Conservation (phyloP, 2,329 filamentous ascomycete genomes). For the Rhinocladiella mackenziei region DNA sequence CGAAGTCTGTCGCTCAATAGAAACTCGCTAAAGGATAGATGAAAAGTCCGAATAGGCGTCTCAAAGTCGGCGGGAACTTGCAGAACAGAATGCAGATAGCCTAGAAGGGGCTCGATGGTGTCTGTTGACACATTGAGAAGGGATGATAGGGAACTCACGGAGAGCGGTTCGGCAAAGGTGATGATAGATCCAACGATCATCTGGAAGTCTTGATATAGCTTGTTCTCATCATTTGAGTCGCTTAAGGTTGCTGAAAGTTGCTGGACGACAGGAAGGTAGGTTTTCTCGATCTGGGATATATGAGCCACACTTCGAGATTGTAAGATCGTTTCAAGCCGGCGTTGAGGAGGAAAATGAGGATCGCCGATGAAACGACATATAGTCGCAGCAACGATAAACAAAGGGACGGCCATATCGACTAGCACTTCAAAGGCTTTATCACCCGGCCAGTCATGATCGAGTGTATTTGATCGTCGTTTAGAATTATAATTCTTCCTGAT, state of each 20-base stretch:
- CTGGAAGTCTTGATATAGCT: background rate
- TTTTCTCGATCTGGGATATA: too few species aligned
- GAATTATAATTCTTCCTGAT: too few species aligned
- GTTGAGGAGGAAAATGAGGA: too few species aligned
- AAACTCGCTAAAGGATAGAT: background rate
- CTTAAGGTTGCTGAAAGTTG: background rate
- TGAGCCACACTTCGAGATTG: too few species aligned
- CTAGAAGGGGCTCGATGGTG: background rate
- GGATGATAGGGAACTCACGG: background rate
- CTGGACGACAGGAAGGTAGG: too few species aligned
- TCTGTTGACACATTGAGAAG: background rate
- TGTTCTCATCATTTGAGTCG: background rate
- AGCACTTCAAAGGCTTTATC: background rate
- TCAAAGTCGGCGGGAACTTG: background rate
- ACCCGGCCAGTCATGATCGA: too few species aligned
- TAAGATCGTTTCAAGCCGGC: too few species aligned
- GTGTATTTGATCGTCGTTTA: too few species aligned
- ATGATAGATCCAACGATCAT: background rate
- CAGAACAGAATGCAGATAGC: background rate
- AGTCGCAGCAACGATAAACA: too few species aligned
- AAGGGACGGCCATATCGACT: background rate
- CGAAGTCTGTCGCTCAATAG: background rate
- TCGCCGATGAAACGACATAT: too few species aligned
- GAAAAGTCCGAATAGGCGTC: background rate
- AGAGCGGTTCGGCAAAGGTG: background rate